Conservation (phyloP, 2,329 filamentous ascomycete species). For the Arthrobotrys conoides region DNA sequence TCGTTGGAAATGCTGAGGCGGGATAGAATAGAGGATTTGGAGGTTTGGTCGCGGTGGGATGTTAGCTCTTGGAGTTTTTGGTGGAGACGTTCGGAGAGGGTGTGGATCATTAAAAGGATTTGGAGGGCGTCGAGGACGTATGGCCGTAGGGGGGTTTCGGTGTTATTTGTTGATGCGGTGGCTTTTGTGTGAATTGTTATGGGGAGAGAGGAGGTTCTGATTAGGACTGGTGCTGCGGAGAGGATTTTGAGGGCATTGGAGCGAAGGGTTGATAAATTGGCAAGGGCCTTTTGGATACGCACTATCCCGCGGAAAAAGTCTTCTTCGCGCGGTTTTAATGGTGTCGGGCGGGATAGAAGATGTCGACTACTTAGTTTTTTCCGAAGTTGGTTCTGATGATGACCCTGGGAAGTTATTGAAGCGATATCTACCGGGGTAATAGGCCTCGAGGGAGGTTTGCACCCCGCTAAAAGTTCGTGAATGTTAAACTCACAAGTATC, state of each 20-base stretch:
- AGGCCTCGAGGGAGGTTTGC: constrained; percentile 40
- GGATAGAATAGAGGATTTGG: constrained; percentile 54
- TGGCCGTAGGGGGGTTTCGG: constrained; percentile 43
- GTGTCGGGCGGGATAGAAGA: constrained; percentile 21
- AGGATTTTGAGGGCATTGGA: constrained; percentile 47
- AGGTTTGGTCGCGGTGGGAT: constrained; percentile 45
- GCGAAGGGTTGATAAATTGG: constrained; percentile 43
- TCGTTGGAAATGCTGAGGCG: constrained; percentile 39
- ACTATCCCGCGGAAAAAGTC: constrained; percentile 56
- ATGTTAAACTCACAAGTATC: constrained; percentile 53
- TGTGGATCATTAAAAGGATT: constrained; percentile 46
- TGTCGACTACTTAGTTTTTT: constrained; percentile 45
- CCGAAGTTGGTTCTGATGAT: constrained; percentile 24
- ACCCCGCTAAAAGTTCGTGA: constrained; percentile 35
- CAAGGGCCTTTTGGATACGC: constrained; percentile 53
- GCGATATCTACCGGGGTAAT: constrained; percentile 35
- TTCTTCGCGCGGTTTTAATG: constrained; percentile 54
- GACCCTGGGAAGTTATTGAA: neutral
- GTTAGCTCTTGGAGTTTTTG: constrained; percentile 36
- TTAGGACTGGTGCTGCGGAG: constrained; percentile 32
- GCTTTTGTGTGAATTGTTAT: constrained; percentile 23
- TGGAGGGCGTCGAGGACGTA: constrained; percentile 49
- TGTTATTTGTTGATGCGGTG: neutral
- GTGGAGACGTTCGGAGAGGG: constrained; percentile 46
- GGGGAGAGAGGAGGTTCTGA: constrained; percentile 49